A percentile compares a stretch with the other conserved stretches of the same genome.
Conservation (phyloP, 169 alveolate species). For the Cryptosporidium ryanae region DNA sequence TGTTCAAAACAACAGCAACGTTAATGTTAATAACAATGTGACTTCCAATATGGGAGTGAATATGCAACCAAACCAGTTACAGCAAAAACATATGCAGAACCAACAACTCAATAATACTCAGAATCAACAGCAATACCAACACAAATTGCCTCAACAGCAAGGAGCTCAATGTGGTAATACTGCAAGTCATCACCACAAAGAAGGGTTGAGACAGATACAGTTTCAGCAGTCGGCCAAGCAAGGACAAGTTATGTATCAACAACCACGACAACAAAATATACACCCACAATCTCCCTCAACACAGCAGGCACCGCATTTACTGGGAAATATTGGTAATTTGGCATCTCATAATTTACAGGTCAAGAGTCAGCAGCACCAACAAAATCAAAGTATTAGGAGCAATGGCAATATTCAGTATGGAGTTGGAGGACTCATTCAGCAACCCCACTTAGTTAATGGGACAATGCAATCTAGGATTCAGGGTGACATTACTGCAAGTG, state of each 20-base stretch:
- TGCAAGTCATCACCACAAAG: constrained; percentile 2
- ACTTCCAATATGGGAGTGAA: constrained; percentile 28
- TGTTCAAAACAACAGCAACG: background rate
- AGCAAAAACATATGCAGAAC: background rate
- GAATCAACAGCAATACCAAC: background rate
- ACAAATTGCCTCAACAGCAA: background rate
- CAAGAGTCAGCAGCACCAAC: constrained; percentile 2
- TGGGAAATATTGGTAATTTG: background rate
- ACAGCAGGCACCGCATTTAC: too few relatives aligned
- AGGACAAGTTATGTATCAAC: constrained; percentile 7
- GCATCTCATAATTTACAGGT: background rate
- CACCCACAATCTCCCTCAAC: constrained; percentile 27
- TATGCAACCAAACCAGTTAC: background rate
- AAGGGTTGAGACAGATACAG: constrained; percentile 6
- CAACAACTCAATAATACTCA: constrained; percentile 13
- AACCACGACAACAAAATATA: constrained; percentile 17
- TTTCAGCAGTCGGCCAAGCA: constrained; percentile 9
- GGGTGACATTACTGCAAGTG: background rate
- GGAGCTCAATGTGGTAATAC: background rate
- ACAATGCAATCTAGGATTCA: background rate
- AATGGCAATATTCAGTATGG: background rate
- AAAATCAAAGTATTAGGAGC: constrained; percentile 17
- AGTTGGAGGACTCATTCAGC: constrained; percentile 5
- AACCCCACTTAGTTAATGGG: background rate
- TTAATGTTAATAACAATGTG: background rate